phyloP scores from a whole-genome alignment of 306 rosid genomes.

The Prunus dulcis region DNA sequence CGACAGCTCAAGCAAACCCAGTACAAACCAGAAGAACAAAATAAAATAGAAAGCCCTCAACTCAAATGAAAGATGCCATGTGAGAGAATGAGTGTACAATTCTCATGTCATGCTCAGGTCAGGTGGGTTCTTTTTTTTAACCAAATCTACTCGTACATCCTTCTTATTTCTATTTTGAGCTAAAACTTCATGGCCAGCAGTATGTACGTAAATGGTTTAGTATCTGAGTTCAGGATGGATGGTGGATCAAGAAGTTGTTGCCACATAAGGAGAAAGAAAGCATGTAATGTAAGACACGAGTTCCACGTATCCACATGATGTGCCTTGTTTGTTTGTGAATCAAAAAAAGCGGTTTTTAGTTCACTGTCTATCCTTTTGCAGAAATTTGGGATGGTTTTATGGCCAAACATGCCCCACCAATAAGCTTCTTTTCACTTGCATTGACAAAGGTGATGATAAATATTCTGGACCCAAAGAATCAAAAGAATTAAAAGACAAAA shows the following conservation, averaged over 20 bases:
- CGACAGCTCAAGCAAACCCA: too few species aligned
- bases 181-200: too few species aligned
- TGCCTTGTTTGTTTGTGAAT: slow-evolving; percentile 18
- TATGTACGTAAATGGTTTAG: too few species aligned
- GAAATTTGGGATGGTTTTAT: slow-evolving; percentile 1
- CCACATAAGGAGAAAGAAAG: not conserved
- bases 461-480: slow-evolving; percentile 8
- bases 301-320: slow-evolving; percentile 5
- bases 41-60: too few species aligned
- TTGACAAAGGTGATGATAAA: not conserved
- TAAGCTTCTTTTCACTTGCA: not conserved
- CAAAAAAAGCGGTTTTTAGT: not conserved
- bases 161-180: too few species aligned
- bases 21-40: too few species aligned
- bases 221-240: not conserved
- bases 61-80: too few species aligned
- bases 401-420: slow-evolving; percentile 11
- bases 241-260: not conserved
- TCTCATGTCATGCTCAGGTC: too few species aligned
- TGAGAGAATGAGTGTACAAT: too few species aligned
- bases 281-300: not conserved
- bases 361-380: slow-evolving; percentile 10
- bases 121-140: too few species aligned
- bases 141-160: too few species aligned
- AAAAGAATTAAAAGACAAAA: slow-evolving; percentile 1